Conservation (phyloP, 1,284 basidiomycete species). For the Polyporus tsugae region DNA sequence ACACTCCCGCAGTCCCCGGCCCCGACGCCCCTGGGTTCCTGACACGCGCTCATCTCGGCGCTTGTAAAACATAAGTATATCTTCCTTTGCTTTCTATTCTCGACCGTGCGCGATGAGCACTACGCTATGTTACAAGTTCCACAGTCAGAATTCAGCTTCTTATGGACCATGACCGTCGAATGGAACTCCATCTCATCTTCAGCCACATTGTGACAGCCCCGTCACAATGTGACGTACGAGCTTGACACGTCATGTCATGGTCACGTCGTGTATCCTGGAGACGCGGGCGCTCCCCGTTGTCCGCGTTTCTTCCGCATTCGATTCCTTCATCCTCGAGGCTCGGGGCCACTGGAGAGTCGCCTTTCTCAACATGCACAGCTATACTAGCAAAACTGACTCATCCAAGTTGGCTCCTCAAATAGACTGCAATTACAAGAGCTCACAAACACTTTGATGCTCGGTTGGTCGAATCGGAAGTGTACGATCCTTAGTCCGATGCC, state of each 20-base stretch:
- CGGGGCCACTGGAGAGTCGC: neutral
- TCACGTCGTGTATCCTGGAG: neutral
- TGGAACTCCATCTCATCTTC: neutral
- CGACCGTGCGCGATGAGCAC: neutral
- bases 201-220: neutral
- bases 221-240: neutral
- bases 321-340: neutral
- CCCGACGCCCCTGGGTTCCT: slow-evolving; percentile 6
- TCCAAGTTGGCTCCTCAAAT: too few species aligned
- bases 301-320: neutral
- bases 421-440: too few species aligned
- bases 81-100: neutral
- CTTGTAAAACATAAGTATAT: neutral
- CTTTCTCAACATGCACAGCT: too few species aligned
- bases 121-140: too few species aligned
- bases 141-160: too few species aligned
- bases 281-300: neutral
- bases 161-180: neutral
- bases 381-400: too few species aligned
- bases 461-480: too few species aligned
- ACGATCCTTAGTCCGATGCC: too few species aligned
- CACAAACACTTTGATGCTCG: too few species aligned
- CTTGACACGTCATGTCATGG: neutral
- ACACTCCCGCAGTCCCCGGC: slow-evolving; percentile 5
- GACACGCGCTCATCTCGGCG: slow-evolving; percentile 4